Evolutionary conservation across 306 rosid species (phyloP).

Genomic region (Benincasa hispida): DNA sequence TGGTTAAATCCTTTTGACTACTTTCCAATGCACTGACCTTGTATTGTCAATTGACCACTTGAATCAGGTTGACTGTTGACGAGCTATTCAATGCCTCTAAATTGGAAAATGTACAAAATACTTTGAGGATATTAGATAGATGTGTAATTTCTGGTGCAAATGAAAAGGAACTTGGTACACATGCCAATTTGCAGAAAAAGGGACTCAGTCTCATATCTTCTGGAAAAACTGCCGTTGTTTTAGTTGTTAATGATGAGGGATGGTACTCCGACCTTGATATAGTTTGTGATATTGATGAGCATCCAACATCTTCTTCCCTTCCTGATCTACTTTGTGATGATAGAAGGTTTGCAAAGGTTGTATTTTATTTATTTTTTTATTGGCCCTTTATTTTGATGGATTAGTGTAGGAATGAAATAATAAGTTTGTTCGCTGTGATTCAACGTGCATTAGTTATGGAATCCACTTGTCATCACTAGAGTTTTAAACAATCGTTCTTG

Average conservation of each 20-base stretch:
- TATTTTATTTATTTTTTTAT: not conserved
- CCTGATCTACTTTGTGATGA: slow-evolving; percentile 37
- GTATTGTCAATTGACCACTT: slow-evolving; percentile 6
- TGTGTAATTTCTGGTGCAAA: slow-evolving; percentile 29
- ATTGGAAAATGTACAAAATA: slow-evolving; percentile 22
- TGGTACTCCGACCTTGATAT: slow-evolving; percentile 16
- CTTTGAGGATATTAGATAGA: slow-evolving; percentile 35
- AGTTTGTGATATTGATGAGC: slow-evolving; percentile 26
- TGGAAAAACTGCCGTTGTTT: slow-evolving; percentile 66
- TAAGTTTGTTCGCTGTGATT: not conserved
- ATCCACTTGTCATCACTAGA: not conserved
- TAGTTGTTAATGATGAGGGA: slow-evolving; percentile 37
- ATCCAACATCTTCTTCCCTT: slow-evolving; percentile 18
- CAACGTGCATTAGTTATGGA: not conserved
- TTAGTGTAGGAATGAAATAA: not conserved
- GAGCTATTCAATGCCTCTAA: slow-evolving; percentile 37
- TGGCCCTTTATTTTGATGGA: not conserved
- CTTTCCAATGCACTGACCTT: not conserved
- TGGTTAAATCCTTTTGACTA: not conserved
- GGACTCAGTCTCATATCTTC: slow-evolving; percentile 49
- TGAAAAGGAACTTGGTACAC: slow-evolving; percentile 27
- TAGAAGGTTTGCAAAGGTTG: slow-evolving; percentile 41
- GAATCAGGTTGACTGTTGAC: slow-evolving; percentile 51
- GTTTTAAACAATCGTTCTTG: not conserved
- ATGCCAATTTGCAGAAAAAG: slow-evolving; percentile 30